Base-by-base conservation (phyloP, 78 protist genomes). In the Tieghemostelium lacteum region DNA sequence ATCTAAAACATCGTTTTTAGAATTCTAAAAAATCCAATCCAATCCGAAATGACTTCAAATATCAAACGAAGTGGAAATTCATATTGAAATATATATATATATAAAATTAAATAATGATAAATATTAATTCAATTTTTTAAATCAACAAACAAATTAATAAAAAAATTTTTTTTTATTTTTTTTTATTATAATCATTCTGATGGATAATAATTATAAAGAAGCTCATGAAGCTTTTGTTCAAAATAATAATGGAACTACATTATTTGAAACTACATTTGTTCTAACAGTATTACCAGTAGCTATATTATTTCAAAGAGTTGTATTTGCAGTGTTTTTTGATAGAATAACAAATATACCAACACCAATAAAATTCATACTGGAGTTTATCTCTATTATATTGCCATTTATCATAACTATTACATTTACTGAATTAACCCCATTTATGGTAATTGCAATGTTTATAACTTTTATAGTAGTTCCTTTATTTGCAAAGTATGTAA, bases 241-340 rank as follows among this genome's bases (percentile, higher is more conserved):
- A 54, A 71, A 71, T 45, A 73, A 61, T 36, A 73, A 73, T 19
- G 91, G 91, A 14, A 50, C 91, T 0, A 69, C 80, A 28, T 70
- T 83, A 24, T 36, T 83, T 33, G 91, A 66, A 58, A 83, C 91
- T 4, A 69, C 73, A 31, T 54, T 57, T 36, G 39, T 83, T 33
- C 69, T 83, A 33, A 83, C 74, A 29, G 31, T 83, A 34, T 36
- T 83, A 63, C 91, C 91, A n/a, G 88, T 80, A 58, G 54, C 91
- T 20, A 10, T 83, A 70, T 45, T 83, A 60, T 69, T 83, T 60
- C 91, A 83, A 83, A 83, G 76, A 83, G 91, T 70, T 37, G 49
- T 83, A n/a, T 83, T 83, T 58, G 31, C 80, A 40, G 33, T 67
- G 19, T 70, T 83, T 42, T 83, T 83, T 29, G 33, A 40, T n/a